Percentiles rank a stretch among this genome's conserved stretches.
Conservation (phyloP, 371 early-diverging fungal species). For the Chytridium lagenaria region DNA sequence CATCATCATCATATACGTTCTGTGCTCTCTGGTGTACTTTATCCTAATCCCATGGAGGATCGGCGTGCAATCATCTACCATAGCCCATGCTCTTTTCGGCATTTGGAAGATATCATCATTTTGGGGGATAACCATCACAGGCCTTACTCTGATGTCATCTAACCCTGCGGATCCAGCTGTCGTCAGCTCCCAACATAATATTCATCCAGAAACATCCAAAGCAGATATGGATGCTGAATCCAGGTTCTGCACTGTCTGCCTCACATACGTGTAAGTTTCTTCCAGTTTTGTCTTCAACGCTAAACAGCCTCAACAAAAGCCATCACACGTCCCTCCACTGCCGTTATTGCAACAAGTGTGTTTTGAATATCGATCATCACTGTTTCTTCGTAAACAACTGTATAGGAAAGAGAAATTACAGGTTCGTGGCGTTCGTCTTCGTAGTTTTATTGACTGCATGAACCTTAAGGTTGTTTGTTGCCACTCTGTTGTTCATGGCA, state of each 20-base stretch:
- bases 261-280: conserved; percentile 24
- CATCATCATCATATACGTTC: conserved; percentile 6
- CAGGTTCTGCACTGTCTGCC: conserved; percentile 33
- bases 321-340: conserved; percentile 42
- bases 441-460: conserved; percentile 1
- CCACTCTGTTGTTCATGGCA: conserved; percentile 16
- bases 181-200: not conserved
- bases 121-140: not conserved
- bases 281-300: no score
- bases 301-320: not conserved
- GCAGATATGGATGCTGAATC: not conserved
- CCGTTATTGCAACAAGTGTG: conserved; percentile 53
- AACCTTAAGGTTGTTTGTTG: conserved; percentile 19
- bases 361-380: conserved; percentile 56
- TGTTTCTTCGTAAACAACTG: conserved; percentile 57
- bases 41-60: not conserved
- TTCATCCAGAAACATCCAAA: not conserved
- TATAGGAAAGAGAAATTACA: conserved; percentile 53
- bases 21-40: not conserved
- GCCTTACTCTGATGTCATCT: conserved; percentile 5
- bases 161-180: conserved; percentile 26
- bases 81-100: not conserved
- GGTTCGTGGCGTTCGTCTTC: conserved; percentile 24
- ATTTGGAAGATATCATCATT: conserved; percentile 16
- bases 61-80: not conserved